Evolutionary conservation across 129 eudicot species (phyloP).

Genomic region (Oenanthe sinensis): DNA sequence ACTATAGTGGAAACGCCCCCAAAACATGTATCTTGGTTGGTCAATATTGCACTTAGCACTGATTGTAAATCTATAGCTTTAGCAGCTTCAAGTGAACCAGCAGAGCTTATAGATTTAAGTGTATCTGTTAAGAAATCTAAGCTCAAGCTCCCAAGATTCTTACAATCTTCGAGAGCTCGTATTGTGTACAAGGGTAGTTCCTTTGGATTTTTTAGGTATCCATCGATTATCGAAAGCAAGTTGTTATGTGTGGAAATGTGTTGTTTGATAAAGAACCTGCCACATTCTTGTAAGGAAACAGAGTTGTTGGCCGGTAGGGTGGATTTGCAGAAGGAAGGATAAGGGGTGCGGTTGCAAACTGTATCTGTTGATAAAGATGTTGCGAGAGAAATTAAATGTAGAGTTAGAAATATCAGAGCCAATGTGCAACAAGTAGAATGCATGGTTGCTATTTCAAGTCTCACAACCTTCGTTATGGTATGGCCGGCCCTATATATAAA

Average conservation of each 20-base stretch:
- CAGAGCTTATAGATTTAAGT: not conserved
- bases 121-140: constrained; percentile 17
- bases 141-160: constrained; percentile 13
- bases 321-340: constrained; percentile 28
- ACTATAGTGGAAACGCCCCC: constrained; percentile 16
- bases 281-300: constrained; percentile 9
- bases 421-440: not conserved
- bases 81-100: not conserved
- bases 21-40: constrained; percentile 32
- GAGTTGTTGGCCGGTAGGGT: not conserved
- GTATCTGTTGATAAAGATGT: constrained; percentile 3
- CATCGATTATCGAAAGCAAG: constrained; percentile 8
- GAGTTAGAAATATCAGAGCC: not conserved
- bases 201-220: not conserved
- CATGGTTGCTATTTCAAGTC: constrained; percentile 4
- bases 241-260: constrained; percentile 7
- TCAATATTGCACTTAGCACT: constrained; percentile 26
- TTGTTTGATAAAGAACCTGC: constrained; percentile 10
- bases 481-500: too few relatives aligned
- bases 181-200: constrained; percentile 7
- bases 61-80: constrained; percentile 17
- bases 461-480: not conserved
- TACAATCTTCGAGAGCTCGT: constrained; percentile 32
- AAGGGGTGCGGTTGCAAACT: constrained; percentile 23
- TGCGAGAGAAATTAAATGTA: not conserved